Base-by-base conservation (phyloP, 257 asterid genomes). In the Forsythia viridissima region DNA sequence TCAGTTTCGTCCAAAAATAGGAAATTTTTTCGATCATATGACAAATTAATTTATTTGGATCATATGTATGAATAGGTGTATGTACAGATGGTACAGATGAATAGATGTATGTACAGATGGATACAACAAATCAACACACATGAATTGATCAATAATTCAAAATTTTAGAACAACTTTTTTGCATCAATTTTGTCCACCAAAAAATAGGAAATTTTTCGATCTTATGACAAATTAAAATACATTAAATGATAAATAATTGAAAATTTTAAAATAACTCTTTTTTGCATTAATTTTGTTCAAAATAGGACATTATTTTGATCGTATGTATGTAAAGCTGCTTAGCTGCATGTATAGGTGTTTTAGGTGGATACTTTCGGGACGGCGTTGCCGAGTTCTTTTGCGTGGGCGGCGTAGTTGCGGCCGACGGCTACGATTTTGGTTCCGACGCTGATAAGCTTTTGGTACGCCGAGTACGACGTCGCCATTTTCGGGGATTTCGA, bases 341-440 rank as follows among this genome's bases (percentile, higher is more conserved):
- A 24, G 24, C 24, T 24, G 24, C 24, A 0, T 24, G 0, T 24
- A 24, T 24, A 24, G 24, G 24, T 24, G 24, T 37, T 3, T 6
- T 61, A 83, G 18, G 61, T 16, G 8, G 43, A 6, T 67, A 91
- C 98, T 83, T 90, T 95, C 43, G 99, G 98, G 42, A 93, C 91
- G 75, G 98, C 93, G 87, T 94, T 93, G 55, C 98, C 97, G 78
- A 95, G 96, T 76, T 95, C 99, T 42, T 90, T 95, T 39, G 98
- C 98, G 88, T 95, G 97, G 68, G 97, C 98, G 51, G 95, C 99
- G 89, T 95, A 95, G 86, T 95, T 95, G 42, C 99, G 97, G 72
- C 99, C 98, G 77, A 95, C 99, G 85, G 84, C 97, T 82, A 95
- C 85, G 89, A 95, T 92, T 76, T 95, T 95, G 74, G 98, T 93